Percentiles rank a stretch among this genome's conserved stretches.
Conservation (phyloP, 2,329 filamentous ascomycete species). For the Penicillium sp. region DNA sequence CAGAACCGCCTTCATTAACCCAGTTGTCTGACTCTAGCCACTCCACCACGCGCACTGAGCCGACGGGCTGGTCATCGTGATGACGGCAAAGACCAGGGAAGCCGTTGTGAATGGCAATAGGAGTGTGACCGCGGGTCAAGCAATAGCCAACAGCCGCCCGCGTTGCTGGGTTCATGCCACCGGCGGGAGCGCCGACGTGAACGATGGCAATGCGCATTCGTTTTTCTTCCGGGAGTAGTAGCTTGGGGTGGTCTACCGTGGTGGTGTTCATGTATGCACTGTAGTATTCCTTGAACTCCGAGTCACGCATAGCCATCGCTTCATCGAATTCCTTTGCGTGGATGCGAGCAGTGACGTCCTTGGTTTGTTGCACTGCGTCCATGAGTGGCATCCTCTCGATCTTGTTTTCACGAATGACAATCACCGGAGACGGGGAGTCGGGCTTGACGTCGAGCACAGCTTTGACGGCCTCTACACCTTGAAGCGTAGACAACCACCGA, state of each 20-base stretch:
- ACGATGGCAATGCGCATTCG: constrained; percentile 92
- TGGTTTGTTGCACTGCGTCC: constrained; percentile 80
- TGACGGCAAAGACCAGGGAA: constrained; percentile 92
- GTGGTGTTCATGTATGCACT: constrained; percentile 88
- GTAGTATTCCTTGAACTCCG: constrained; percentile 92
- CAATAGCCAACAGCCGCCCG: constrained; percentile 92
- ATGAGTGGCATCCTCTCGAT: constrained; percentile 87
- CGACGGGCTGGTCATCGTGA: constrained; percentile 74
- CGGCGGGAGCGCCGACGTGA: constrained; percentile 92
- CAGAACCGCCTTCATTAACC: constrained; percentile 94
- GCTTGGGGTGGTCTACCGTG: constrained; percentile 67
- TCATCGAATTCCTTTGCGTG: constrained; percentile 77
- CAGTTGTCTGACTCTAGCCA: constrained; percentile 95
- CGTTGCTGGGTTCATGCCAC: constrained; percentile 97
- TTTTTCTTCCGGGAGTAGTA: constrained; percentile 68
- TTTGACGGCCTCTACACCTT: constrained; percentile 90
- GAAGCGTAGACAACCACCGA: constrained; percentile 84
- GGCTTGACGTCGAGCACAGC: constrained; percentile 86
- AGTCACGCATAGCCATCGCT: constrained; percentile 84
- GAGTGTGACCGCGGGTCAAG: constrained; percentile 83
- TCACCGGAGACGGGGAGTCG: constrained; percentile 86
- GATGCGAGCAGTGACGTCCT: constrained; percentile 78
- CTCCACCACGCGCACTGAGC: constrained; percentile 77
- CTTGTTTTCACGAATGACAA: constrained; percentile 96
- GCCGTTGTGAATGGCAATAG: constrained; percentile 90